Base-by-base conservation (phyloP, 208 protist species). In the Trichomonas vaginalis region DNA sequence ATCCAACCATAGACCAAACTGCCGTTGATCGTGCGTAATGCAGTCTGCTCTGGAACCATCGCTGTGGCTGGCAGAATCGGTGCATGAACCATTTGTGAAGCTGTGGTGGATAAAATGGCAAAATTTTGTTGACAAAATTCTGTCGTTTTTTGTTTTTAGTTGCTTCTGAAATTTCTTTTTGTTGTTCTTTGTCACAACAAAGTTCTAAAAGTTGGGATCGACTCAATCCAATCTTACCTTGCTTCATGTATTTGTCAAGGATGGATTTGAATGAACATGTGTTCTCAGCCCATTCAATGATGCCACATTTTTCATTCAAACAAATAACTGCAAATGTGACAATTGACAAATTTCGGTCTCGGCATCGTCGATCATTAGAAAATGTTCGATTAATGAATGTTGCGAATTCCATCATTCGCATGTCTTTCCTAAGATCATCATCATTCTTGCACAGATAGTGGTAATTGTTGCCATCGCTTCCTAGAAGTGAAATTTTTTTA, bases 1-100 rank as follows among this genome's bases (percentile, higher is more conserved):
- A 98, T 3, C 98, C 98, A 6, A 98, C 98, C 96, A 99, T 99
- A 95, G 98, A 98, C 98, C 98, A 99, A 35, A 98, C 97, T 32
- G 98, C 98, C 48, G 96, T 97, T n/a, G 98, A 98, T 95, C 98
- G 97, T 14, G 98, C 98, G 21, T 79, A 95, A 1, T 47, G 35
- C 6, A 79, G 15, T 42, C 49, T 32, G 45, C 47, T 35, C 21
- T 95, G 21, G 46, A 95, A 48, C 92, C 92, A 95, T 46, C 27
- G 2, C 9, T 49, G 61, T n/a, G 40, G 9, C 0, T 35, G 17
- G 0, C 0, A 42, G 9, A 45, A 95, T 15, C 82, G 9, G 4
- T 0, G 32, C 14, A 17, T 0, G 61, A 95, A 95, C 92, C 92
- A 95, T 23, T 21, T 51, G 46, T 95, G 92, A 32, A 80, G 27